phyloP scores from a whole-genome alignment of 75 land plant species.

The Azolla pinnata region DNA sequence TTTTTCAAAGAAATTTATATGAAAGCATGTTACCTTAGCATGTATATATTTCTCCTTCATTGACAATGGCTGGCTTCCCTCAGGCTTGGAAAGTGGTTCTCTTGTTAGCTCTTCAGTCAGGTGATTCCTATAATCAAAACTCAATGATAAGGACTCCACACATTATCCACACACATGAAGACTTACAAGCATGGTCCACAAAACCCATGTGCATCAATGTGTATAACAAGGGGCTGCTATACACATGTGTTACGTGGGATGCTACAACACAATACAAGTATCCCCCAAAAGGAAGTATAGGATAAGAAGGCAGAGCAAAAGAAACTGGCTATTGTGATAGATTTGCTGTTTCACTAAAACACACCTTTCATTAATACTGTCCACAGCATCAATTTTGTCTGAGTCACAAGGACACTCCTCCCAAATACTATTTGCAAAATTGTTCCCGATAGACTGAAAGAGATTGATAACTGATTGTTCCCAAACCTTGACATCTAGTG shows the following conservation, averaged over 20 bases:
- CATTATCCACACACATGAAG: too few species aligned
- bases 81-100: slow-evolving; percentile 50
- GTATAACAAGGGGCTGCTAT: too few species aligned
- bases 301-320: too few species aligned
- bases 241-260: too few species aligned
- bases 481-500: slow-evolving; percentile 98
- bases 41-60: slow-evolving; percentile 84
- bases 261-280: too few species aligned
- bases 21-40: slow-evolving; percentile 46
- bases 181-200: too few species aligned
- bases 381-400: too few species aligned
- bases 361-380: slow-evolving; percentile 3
- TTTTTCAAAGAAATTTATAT: background rate
- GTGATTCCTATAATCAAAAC: background rate
- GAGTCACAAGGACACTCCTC: too few species aligned
- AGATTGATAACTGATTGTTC: slow-evolving; percentile 87
- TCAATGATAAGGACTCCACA: background rate
- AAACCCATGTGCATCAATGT: too few species aligned
- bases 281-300: too few species aligned
- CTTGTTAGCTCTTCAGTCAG: slow-evolving; percentile 13
- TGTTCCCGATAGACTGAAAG: slow-evolving; percentile 87
- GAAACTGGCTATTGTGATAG: too few species aligned
- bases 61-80: slow-evolving; percentile 54
- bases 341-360: too few species aligned
- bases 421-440: slow-evolving; percentile 89